Conservation (phyloP, 768 basidiomycete species). For the Boletus tylopilopsis region DNA sequence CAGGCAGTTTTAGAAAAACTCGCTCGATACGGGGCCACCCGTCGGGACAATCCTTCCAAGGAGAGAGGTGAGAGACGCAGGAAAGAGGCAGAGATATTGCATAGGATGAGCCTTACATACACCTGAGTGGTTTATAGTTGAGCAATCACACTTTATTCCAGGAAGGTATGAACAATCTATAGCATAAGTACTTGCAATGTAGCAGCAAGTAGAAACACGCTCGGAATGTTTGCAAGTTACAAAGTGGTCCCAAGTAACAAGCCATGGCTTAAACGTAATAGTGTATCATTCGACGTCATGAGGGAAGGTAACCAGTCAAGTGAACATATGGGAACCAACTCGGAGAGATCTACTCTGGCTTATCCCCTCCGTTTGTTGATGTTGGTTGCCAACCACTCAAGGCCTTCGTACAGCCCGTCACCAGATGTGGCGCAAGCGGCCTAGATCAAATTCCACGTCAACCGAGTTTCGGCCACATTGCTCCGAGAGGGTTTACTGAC, state of each 20-base stretch:
- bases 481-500: constrained; percentile 38
- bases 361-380: constrained; percentile 76
- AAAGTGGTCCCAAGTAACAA: constrained; percentile 25
- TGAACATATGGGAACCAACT: constrained; percentile 41
- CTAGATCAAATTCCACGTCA: constrained; percentile 39
- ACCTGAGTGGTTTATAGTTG: constrained; percentile 1
- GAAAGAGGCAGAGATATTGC: constrained; percentile 76
- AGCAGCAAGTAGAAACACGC: constrained; percentile 2
- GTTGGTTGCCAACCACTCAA: constrained; percentile 94
- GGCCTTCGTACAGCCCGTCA: constrained; percentile 97
- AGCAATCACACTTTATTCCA: constrained; percentile 8
- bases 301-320: constrained; percentile 57
- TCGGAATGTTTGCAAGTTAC: neutral
- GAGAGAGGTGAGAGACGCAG: constrained; percentile 69
- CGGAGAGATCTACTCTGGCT: constrained; percentile 30
- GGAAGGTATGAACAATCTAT: constrained; percentile 18
- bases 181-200: constrained; percentile 15
- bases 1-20: constrained; percentile 78
- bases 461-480: neutral
- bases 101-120: constrained; percentile 42
- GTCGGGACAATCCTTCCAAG: constrained; percentile 54
- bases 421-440: constrained; percentile 98
- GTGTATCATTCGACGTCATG: constrained; percentile 54
- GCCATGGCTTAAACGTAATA: constrained; percentile 33
- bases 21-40: constrained; percentile 58